Evolutionary conservation across 2,329 filamentous ascomycete genomes (phyloP).

Genomic region (Cordyceps pruinosa): DNA sequence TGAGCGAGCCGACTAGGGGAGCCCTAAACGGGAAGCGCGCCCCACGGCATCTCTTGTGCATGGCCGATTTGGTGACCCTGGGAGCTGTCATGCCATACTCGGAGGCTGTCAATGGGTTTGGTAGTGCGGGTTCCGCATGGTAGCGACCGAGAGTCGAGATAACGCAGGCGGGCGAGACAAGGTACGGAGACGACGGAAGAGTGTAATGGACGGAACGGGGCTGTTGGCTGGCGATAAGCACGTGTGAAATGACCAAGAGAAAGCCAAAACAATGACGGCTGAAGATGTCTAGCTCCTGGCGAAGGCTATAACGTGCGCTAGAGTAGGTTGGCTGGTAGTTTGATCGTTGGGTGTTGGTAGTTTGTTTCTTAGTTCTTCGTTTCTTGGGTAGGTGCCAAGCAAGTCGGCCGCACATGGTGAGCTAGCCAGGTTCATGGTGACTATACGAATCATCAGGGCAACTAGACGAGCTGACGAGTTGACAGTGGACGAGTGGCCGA

Average conservation of each 20-base stretch:
- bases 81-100: neutral
- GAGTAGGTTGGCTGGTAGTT: neutral
- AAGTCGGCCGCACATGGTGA: no score
- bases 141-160: neutral
- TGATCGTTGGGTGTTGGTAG: no score
- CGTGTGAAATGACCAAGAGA: neutral
- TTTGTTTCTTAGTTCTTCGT: no score
- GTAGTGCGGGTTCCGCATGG: neutral
- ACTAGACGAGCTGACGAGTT: no score
- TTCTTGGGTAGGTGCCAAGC: no score
- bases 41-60: slow-evolving; percentile 7
- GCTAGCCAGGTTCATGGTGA: no score
- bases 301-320: neutral
- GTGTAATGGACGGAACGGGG: neutral
- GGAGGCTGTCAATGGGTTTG: no score
- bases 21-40: neutral
- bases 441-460: no score
- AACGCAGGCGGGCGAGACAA: neutral
- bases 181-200: neutral
- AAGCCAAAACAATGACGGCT: neutral
- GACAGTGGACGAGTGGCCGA: no score
- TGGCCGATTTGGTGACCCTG: neutral
- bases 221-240: neutral
- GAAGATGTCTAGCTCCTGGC: neutral
- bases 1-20: neutral